These are phyloP conservation scores for Chloranthus sessilifolius DNA, from an alignment of 164 flowering plant genomes.

Conservation along the genomic window DNA sequence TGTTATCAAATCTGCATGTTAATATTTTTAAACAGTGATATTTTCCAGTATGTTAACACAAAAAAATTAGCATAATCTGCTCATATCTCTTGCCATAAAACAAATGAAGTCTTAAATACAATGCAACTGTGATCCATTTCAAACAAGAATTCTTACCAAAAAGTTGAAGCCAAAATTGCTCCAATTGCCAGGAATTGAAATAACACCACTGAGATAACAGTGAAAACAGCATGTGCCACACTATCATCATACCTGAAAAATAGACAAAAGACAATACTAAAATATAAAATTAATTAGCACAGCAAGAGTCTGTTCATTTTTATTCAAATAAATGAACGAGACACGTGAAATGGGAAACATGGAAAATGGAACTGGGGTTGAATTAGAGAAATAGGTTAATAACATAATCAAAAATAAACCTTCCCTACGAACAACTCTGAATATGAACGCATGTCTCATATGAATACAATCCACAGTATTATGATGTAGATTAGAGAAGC, in stretches of 20 bases:
- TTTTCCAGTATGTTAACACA: too few relatives aligned
- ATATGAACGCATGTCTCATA: background rate
- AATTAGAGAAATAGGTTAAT: background rate
- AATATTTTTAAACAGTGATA: too few relatives aligned
- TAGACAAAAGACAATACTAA: background rate
- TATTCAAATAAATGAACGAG: background rate
- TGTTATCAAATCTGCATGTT: too few relatives aligned
- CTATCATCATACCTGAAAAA: slow-evolving; percentile 84
- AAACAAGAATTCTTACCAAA: slow-evolving; percentile 61
- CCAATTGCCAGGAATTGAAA: slow-evolving; percentile 80
- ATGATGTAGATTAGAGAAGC: slow-evolving; percentile 17
- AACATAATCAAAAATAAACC: background rate
- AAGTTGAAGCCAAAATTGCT: slow-evolving; percentile 66
- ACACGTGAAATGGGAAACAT: background rate
- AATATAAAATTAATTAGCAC: background rate
- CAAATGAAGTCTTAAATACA: background rate
- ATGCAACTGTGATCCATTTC: background rate
- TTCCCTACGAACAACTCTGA: background rate
- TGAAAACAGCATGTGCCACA: slow-evolving; percentile 71
- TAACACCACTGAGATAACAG: slow-evolving; percentile 65
- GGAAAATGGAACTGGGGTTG: background rate
- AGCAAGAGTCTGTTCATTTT: too few relatives aligned
- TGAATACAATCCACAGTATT: background rate
- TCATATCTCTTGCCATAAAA: too few relatives aligned
- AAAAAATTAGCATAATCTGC: too few relatives aligned